Percentiles rank a stretch among this genome's conserved stretches.
Evolutionary conservation across 257 asterid genomes (phyloP).

Genomic region (Scutellaria minor): DNA sequence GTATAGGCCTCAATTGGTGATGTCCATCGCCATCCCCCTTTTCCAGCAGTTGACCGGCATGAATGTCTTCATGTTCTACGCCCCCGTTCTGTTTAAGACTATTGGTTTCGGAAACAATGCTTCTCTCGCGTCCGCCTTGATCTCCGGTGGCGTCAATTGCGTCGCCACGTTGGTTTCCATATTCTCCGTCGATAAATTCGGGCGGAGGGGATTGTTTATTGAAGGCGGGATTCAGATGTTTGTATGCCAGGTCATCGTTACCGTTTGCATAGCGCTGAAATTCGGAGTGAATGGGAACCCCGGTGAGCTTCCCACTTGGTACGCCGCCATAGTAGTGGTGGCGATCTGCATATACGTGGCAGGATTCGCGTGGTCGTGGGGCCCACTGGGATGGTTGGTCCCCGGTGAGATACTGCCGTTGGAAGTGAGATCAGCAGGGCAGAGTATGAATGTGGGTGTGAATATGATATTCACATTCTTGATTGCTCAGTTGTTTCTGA

Average conservation of each 20-base stretch:
- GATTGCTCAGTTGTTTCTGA: constrained; percentile 28
- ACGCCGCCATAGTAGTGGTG: constrained; percentile 6
- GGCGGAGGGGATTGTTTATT: constrained; percentile 42
- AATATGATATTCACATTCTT: constrained; percentile 47
- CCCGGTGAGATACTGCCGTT: constrained; percentile 43
- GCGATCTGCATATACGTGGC: constrained; percentile 37
- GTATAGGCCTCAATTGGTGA: constrained; percentile 55
- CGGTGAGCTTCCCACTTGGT: background rate
- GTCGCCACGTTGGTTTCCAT: constrained; percentile 53
- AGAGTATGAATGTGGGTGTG: constrained; percentile 37
- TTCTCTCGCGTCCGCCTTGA: constrained; percentile 51
- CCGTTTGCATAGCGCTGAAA: constrained; percentile 16
- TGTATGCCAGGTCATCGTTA: constrained; percentile 32
- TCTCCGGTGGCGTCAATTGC: constrained; percentile 53
- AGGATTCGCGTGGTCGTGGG: constrained; percentile 49
- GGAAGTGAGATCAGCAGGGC: constrained; percentile 44
- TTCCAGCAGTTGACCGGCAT: constrained; percentile 75
- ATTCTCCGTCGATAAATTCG: constrained; percentile 44
- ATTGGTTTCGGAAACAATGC: constrained; percentile 54
- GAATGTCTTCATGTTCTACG: constrained; percentile 67
- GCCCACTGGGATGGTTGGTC: constrained; percentile 47
- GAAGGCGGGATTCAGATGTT: constrained; percentile 44
- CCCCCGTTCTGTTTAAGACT: constrained; percentile 61
- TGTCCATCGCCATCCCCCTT: constrained; percentile 53
- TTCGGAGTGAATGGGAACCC: constrained; percentile 36